Conservation (phyloP, 805 yeast genomes). For the Crinitomyces ghanaensis region DNA sequence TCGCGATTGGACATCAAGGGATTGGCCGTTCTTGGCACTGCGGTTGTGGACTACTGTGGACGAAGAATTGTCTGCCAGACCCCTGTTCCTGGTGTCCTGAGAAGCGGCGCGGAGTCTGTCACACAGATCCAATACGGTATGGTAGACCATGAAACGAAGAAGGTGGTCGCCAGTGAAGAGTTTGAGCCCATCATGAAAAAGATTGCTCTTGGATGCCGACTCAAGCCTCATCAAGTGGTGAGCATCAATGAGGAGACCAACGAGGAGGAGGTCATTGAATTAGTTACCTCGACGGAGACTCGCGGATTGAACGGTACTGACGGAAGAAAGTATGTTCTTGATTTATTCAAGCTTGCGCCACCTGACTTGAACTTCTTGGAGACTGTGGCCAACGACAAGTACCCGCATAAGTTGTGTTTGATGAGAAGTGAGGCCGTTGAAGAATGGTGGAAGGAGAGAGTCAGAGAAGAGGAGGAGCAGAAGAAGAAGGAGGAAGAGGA, state of each 20-base stretch:
- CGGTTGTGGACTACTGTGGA: slow-evolving; percentile 86
- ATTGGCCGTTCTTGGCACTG: slow-evolving; percentile 61
- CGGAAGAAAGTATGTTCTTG: slow-evolving; percentile 73
- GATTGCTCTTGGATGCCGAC: slow-evolving; percentile 65
- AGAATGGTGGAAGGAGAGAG: slow-evolving; percentile 73
- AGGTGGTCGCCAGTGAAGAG: slow-evolving; percentile 35
- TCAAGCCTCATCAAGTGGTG: slow-evolving; percentile 55
- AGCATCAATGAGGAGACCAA: slow-evolving; percentile 32
- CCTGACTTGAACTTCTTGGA: slow-evolving; percentile 70
- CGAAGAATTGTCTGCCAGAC: slow-evolving; percentile 83
- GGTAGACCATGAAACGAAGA: slow-evolving; percentile 40
- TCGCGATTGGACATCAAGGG: slow-evolving; percentile 54
- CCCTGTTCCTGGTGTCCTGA: slow-evolving; percentile 86
- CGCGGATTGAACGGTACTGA: slow-evolving; percentile 84
- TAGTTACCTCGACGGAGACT: slow-evolving; percentile 62
- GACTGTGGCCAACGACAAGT: slow-evolving; percentile 37
- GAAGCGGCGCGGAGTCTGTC: slow-evolving; percentile 31
- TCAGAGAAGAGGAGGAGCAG: slow-evolving; percentile 34
- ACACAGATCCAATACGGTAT: slow-evolving; percentile 64
- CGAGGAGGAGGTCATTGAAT: slow-evolving; percentile 35
- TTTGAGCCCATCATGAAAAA: slow-evolving; percentile 47
- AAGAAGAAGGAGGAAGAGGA: slow-evolving; percentile 10
- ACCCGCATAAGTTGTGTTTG: slow-evolving; percentile 73
- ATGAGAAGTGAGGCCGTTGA: slow-evolving; percentile 82
- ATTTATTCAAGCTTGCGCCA: slow-evolving; percentile 75